Evolutionary conservation across 768 basidiomycete genomes (phyloP), one percentile per base, ranked within the genome.

Genomic region (Suillus variegatus): DNA sequence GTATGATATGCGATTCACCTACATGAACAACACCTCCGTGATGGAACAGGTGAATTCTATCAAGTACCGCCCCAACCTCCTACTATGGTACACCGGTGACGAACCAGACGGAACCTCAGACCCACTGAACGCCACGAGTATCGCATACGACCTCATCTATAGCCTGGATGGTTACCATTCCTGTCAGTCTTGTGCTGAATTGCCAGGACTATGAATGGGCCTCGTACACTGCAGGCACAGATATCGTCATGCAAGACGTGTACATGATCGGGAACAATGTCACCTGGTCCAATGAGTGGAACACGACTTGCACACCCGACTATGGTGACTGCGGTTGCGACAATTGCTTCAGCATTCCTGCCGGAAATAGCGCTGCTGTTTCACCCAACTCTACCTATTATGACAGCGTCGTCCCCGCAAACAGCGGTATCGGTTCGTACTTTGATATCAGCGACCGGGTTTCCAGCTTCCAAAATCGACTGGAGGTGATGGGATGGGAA

Each of bases 1-100:
- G 86, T 94, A 94, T 68, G 91, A 93, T 73, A 93, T 94, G 91
- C 83, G 91, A 58, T 80, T 61, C 84, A 85, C 84, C 6, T 93
- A 92, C 77, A 85, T 82, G 82, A 88, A 93, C 74, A 68, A 77
- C 9, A 82, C 85, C 7, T 81, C 84, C 1, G 88, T 93, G 35
- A 85, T 81, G 2, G 83, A 85, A 63, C 85, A 94, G 77, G 91
- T 94, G 22, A 86, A 88, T 65, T 77, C 76, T 44, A 82, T 93
- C 77, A 91, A 90, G 69, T 80, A 83, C 41, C 82, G 88, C 2
- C 81, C 86, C 0, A 93, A 91, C 68, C 82, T 94, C 35, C 79
- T 93, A 18, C 75, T 89, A 2, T 90, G 88, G 87, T 91, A 91
- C 74, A 91, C 89, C 1, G 88, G 82, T 0, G 89, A 92, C 68